Evolutionary conservation across 768 basidiomycete species (phyloP).

Genomic region (Lentinula raphanica): DNA sequence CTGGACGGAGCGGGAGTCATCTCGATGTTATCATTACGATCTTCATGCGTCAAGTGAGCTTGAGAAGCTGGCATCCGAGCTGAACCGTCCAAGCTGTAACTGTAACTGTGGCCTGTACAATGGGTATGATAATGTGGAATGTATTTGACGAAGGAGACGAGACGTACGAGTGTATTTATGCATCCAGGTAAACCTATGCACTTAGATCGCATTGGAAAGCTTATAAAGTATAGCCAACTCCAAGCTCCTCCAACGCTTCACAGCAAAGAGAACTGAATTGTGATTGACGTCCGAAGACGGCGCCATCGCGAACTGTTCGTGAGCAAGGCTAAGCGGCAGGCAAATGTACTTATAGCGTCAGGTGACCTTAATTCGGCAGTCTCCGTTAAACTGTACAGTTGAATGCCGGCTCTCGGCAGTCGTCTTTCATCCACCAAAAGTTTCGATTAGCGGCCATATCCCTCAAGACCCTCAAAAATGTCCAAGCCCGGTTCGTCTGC

Average conservation of each 20-base stretch:
- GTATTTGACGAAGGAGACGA: background rate
- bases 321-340: background rate
- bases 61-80: background rate
- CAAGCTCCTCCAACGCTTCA: background rate
- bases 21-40: background rate
- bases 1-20: background rate
- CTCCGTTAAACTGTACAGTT: background rate
- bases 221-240: background rate
- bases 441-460: background rate
- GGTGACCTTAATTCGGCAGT: background rate
- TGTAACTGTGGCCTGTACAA: background rate
- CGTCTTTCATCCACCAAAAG: background rate
- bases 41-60: background rate
- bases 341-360: background rate
- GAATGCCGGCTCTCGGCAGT: background rate
- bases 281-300: background rate
- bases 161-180: conserved; percentile 1
- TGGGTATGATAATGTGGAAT: background rate
- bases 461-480: background rate
- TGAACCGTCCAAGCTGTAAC: background rate
- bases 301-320: background rate
- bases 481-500: conserved; percentile 6
- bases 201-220: too few species aligned
- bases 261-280: background rate
- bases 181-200: background rate